phyloP scores from a whole-genome alignment of 176 grass and related monocot genomes.

The Lolium multiflorum region DNA sequence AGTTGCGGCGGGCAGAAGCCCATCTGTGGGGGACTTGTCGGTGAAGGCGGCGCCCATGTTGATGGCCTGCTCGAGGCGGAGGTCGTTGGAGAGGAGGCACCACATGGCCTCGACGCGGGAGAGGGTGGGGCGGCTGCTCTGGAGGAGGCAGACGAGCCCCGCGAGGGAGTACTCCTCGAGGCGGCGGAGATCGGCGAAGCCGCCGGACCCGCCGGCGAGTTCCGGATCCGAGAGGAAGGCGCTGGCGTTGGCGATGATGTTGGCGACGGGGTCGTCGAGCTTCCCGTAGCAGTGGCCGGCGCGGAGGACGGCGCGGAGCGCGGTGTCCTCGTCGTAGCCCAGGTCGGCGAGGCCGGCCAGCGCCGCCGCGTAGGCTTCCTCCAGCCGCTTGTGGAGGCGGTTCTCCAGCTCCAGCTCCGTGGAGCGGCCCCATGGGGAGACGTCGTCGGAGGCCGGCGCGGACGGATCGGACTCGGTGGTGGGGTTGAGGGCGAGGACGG shows the following conservation, averaged over 20 bases:
- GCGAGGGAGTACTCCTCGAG: slow-evolving; percentile 92
- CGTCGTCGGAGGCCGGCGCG: slow-evolving; percentile 33
- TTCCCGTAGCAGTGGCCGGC: slow-evolving; percentile 83
- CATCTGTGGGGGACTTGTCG: slow-evolving; percentile 15
- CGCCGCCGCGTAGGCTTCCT: slow-evolving; percentile 85
- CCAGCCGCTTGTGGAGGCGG: slow-evolving; percentile 72
- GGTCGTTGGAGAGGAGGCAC: slow-evolving; percentile 90
- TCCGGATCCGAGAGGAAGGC: slow-evolving; percentile 59
- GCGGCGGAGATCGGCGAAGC: slow-evolving; percentile 82
- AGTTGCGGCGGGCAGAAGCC: not conserved
- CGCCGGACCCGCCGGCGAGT: slow-evolving; percentile 29
- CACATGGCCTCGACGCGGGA: slow-evolving; percentile 90
- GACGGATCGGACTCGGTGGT: slow-evolving; percentile 58
- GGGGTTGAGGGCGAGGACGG: slow-evolving; percentile 29
- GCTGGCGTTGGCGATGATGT: slow-evolving; percentile 80
- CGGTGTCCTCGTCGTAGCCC: slow-evolving; percentile 65
- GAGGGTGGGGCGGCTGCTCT: slow-evolving; percentile 69
- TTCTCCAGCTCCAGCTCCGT: slow-evolving; percentile 80
- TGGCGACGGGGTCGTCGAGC: slow-evolving; percentile 66
- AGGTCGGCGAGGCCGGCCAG: slow-evolving; percentile 61
- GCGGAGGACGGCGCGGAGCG: slow-evolving; percentile 79
- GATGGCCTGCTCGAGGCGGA: slow-evolving; percentile 78
- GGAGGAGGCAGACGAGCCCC: slow-evolving; percentile 84
- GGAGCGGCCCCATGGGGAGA: slow-evolving; percentile 55
- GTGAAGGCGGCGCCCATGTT: slow-evolving; percentile 43